Evolutionary conservation across 2,329 filamentous ascomycete species (phyloP), one percentile per base, ranked within the genome.

Genomic region (Neophaeococcomyces mojaviensis): DNA sequence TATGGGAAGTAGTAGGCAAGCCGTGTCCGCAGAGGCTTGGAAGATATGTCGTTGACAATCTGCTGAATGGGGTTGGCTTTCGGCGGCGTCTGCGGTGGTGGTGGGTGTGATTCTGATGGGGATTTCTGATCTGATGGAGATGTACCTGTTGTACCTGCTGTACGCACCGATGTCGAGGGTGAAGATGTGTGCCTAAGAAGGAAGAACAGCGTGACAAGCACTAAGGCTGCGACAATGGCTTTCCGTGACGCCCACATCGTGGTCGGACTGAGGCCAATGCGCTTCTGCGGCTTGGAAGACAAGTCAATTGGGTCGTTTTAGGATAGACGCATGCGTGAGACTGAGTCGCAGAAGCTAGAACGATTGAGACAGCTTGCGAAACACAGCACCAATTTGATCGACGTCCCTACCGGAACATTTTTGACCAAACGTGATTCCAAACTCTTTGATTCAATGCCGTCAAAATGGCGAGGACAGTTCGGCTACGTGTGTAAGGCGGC

Each of bases 1-100:
- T 97, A 98, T 16, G 89, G 88, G 66, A 92, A 97, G 58, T 94
- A 86, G 70, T 94, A 96, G 43, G 82, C 83, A 47, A 98, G 79
- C 68, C 92, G 78, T 53, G 95, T 70, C 77, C 84, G 73, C 44
- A 89, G 74, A 13, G 84, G 81, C 68, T 86, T 81, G 61, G 75
- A 78, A 48, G 81, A 79, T 61, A 86, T 74, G 64, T 90, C 84
- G 44, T 81, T 74, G 55, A 88, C 68, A 43, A 77, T 69, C 58
- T 84, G 77, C 61, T 87, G 81, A 10, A 36, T n/a, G 5, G 28
- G n/a, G 6, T 70, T 67, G 49, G 45, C 9, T 19, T 64, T 64
- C 33, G 59, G 68, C 62, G 61, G 74, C 59, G 71, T 68, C 22
- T 56, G 33, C 19, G 58, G 55, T 13, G 49, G 56, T 42, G 54